Evolutionary conservation across 768 basidiomycete genomes (phyloP).

Genomic region (Boletus pseudo-olivaceus): DNA sequence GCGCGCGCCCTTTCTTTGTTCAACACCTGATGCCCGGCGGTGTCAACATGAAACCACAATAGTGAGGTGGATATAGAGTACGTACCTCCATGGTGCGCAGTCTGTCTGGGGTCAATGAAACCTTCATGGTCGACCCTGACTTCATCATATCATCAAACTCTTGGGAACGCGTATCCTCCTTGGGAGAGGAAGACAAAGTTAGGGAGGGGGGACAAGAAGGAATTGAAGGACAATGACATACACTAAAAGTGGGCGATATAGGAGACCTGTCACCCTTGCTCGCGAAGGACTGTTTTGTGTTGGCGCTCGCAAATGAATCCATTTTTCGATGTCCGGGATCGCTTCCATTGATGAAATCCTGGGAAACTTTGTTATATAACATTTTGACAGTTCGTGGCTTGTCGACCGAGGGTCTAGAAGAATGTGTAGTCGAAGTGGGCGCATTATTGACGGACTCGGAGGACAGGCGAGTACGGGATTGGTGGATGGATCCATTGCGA

Average conservation of each 20-base stretch:
- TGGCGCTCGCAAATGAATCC: conserved; percentile 52
- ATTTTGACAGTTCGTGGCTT: conserved; percentile 61
- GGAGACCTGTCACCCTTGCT: conserved; percentile 34
- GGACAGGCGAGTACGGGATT: conserved; percentile 33
- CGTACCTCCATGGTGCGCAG: conserved; percentile 90
- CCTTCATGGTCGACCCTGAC: conserved; percentile 88
- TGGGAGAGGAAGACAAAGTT: conserved; percentile 7
- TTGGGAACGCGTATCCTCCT: conserved; percentile 59
- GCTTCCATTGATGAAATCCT: conserved; percentile 39
- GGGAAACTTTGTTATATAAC: conserved; percentile 43
- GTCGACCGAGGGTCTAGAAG: conserved; percentile 59
- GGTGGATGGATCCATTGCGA: conserved; percentile 24
- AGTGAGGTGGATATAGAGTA: conserved; percentile 22
- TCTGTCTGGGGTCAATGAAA: conserved; percentile 92
- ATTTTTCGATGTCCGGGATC: conserved; percentile 53
- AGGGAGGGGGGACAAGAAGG: not conserved
- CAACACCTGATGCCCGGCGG: conserved; percentile 45
- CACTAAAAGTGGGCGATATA: conserved; percentile 34
- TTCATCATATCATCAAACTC: conserved; percentile 94
- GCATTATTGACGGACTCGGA: conserved; percentile 36
- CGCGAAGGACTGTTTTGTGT: conserved; percentile 37
- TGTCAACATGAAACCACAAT: conserved; percentile 12
- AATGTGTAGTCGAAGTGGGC: conserved; percentile 16
- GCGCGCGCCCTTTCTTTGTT: conserved; percentile 64
- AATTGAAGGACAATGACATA: conserved; percentile 18